These are phyloP conservation scores for Takakia lepidozioides DNA, from an alignment of 225 moss, liverwort and hornwort genomes.

Conservation along the genomic window DNA sequence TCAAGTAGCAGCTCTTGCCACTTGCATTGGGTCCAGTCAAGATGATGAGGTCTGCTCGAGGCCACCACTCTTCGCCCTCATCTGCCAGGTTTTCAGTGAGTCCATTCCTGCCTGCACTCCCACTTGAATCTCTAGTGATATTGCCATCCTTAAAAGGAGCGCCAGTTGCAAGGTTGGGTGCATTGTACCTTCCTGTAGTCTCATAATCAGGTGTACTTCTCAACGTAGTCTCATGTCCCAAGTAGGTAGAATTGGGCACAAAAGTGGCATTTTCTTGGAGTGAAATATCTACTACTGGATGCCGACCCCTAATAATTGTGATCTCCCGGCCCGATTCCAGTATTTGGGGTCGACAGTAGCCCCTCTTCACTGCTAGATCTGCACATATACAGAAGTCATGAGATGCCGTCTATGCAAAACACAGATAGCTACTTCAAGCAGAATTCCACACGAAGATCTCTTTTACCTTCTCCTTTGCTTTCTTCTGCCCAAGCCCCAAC, in stretches of 20 bases:
- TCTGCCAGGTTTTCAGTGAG: constrained; percentile 17
- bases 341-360: constrained; percentile 53
- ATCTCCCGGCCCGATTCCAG: constrained; percentile 57
- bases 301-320: constrained; percentile 58
- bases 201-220: constrained; percentile 6
- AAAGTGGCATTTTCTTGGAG: constrained; percentile 30
- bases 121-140: constrained; percentile 1
- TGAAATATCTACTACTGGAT: constrained; percentile 60
- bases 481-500: too few relatives aligned
- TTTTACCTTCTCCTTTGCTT: too few relatives aligned
- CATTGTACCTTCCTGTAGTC: constrained; percentile 4
- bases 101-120: too few relatives aligned
- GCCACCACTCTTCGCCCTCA: constrained; percentile 49
- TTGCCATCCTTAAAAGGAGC: too few relatives aligned
- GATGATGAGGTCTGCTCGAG: constrained; percentile 60
- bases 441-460: too few relatives aligned
- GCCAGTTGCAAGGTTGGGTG: too few relatives aligned
- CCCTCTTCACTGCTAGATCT: constrained; percentile 63
- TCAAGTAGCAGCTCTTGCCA: constrained; percentile 69
- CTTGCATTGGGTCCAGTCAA: constrained; percentile 72
- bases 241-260: constrained; percentile 53
- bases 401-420: too few relatives aligned
- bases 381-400: constrained; percentile 17
- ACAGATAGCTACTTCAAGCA: too few relatives aligned
- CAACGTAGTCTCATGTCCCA: constrained; percentile 26